Percentiles rank a stretch among this genome's conserved stretches.
Evolutionary conservation across 176 grass and related monocot species (phyloP).

Genomic region (Musa acuminata): DNA sequence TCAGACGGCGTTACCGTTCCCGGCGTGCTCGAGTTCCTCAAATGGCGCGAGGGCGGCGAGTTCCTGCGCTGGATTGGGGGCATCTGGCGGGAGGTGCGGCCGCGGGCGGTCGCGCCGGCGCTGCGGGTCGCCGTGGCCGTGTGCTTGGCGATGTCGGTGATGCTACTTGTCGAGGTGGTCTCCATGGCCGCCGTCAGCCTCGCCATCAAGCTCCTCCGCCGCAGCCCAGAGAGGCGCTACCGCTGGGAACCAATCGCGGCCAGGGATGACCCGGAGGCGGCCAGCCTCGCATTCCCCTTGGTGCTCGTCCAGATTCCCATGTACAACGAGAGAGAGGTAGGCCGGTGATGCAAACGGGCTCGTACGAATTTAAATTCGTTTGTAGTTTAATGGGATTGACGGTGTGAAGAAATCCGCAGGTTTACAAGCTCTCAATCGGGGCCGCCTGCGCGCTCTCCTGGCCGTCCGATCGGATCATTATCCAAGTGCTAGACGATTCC

Average conservation of each 20-base stretch:
- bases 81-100: slow-evolving; percentile 38
- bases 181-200: slow-evolving; percentile 58
- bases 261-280: slow-evolving; percentile 27
- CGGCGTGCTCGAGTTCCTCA: not conserved
- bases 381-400: not conserved
- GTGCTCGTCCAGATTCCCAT: slow-evolving; percentile 99
- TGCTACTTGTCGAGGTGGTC: slow-evolving; percentile 63
- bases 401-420: slow-evolving; percentile 26
- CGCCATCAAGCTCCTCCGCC: slow-evolving; percentile 29
- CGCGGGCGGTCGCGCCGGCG: slow-evolving; percentile 45
- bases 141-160: slow-evolving; percentile 54
- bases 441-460: slow-evolving; percentile 66
- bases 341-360: too few species aligned
- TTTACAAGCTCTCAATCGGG: slow-evolving; percentile 87
- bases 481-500: slow-evolving; percentile 89
- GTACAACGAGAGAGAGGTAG: slow-evolving; percentile 93
- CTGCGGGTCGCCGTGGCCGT: slow-evolving; percentile 33
- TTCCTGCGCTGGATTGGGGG: not conserved
- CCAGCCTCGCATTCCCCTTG: slow-evolving; percentile 46
- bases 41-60: not conserved
- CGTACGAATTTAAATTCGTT: not conserved
- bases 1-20: not conserved
- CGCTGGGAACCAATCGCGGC: slow-evolving; percentile 29
- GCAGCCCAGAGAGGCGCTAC: slow-evolving; percentile 38
- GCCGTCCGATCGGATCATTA: slow-evolving; percentile 82